These are phyloP conservation scores for Podospora fimiseda DNA, from an alignment of 495 filamentous ascomycete species.

Conservation along the genomic window DNA sequence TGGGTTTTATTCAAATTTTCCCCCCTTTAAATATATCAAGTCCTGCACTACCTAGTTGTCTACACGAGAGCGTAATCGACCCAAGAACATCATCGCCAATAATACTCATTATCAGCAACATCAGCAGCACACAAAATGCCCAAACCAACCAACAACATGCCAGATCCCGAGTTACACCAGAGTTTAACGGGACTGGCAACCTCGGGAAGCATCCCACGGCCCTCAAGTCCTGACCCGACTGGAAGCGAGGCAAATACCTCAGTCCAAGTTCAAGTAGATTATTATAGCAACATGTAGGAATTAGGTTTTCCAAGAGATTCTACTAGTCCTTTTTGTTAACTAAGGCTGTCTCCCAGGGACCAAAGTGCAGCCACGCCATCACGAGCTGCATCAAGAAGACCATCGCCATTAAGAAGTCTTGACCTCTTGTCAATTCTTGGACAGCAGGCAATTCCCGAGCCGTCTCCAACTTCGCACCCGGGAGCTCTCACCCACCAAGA, in stretches of 20 bases:
- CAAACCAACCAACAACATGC: constrained; percentile 10
- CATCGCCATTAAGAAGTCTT: constrained; percentile 7
- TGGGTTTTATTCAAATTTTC: neutral
- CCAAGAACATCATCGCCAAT: no score
- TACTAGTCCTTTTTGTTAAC: no score
- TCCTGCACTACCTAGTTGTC: no score
- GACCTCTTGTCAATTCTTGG: constrained; percentile 10
- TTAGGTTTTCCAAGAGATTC: no score
- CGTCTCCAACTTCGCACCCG: constrained; percentile 6
- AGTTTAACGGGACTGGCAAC: neutral
- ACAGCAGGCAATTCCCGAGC: constrained; percentile 16
- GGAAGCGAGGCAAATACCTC: constrained; percentile 24
- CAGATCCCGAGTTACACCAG: neutral
- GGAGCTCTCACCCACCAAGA: constrained; percentile 7
- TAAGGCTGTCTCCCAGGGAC: no score
- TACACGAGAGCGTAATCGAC: no score
- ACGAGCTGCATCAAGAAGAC: constrained; percentile 7
- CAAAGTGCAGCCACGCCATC: constrained; percentile 2
- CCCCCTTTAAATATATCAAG: neutral
- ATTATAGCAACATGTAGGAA: constrained; percentile 23
- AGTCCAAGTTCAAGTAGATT: constrained; percentile 22
- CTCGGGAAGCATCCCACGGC: constrained; percentile 2
- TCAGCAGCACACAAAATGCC: no score
- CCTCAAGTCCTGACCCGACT: constrained; percentile 9
- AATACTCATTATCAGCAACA: no score